Evolutionary conservation across 2,329 filamentous ascomycete species (phyloP), one percentile per base, ranked within the genome.

Genomic region (Diaporthe humulicola): DNA sequence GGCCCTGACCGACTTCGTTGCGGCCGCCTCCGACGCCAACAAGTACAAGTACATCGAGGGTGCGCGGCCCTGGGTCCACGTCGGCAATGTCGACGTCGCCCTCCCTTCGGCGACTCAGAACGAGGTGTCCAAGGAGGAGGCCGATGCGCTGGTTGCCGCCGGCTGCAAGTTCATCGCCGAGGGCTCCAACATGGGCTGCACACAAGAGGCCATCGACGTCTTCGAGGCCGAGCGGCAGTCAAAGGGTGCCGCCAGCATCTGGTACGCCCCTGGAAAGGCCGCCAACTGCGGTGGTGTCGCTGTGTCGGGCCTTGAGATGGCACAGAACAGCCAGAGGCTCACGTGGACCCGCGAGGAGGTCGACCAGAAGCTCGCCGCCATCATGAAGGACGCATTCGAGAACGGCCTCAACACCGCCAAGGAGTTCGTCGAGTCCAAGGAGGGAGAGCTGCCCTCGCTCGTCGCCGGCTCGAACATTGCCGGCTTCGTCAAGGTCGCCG

Each of bases 121-220:
- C 89, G 97, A 99, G 88, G 95, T 99, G 82, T 95, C 91, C 82
- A 92, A 93, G 83, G 95, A 97, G 81, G 97, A 99, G 89, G 97
- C 96, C 71, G 88, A 95, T 87, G 92, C 90, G 25, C 91, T 98
- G 58, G 91, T 98, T 75, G 89, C 89, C 67, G 90, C 90, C 75
- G 96, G 96, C 79, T 90, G 90, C 82, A 91, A 93, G 84, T 97
- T 95, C 88, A 93, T 98, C 79, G 97, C 97, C 74, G 97, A 99
- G 88, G 97, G 97, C 74, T 97, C 94, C 87, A 98, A 98, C 92
- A 98, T 99, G 97, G 97, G 97, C 78, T 98, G 95, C 90, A 98
- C 96, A 45, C 95, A 97, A 86, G 95, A 94, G 78, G 96, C 96
- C 79, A 98, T 99, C 81, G 94, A 98, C 81, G 88, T 95, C 78